A percentile compares a stretch with the other conserved stretches of the same genome.
Evolutionary conservation across 1,284 basidiomycete genomes (phyloP).

Genomic region (Puccinia horiana): DNA sequence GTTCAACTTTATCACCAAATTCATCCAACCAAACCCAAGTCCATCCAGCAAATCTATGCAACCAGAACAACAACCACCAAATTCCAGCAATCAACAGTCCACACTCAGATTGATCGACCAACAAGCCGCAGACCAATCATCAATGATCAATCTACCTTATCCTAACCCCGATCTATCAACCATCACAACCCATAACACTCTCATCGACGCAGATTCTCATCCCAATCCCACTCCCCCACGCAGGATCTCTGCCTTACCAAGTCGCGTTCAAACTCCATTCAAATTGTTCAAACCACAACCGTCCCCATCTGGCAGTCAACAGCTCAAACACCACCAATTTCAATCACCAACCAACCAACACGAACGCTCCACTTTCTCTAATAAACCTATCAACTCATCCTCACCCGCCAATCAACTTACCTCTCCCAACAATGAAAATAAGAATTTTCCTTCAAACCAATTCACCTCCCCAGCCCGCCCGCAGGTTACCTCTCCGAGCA

Average conservation of each 20-base stretch:
- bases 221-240: neutral
- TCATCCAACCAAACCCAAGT: neutral
- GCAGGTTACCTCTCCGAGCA: neutral
- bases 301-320: neutral
- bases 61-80: neutral
- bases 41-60: neutral
- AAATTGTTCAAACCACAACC: conserved; percentile 14
- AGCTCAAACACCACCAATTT: neutral
- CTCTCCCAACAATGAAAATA: neutral
- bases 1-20: neutral
- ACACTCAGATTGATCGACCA: conserved; percentile 4
- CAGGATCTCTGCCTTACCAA: conserved; percentile 3
- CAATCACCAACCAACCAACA: neutral
- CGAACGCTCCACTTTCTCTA: neutral
- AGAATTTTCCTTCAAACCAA: neutral
- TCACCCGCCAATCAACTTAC: neutral
- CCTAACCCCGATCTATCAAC: conserved; percentile 27
- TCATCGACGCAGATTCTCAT: neutral
- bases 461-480: neutral
- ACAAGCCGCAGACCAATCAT: neutral
- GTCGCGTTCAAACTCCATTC: neutral
- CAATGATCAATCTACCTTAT: neutral
- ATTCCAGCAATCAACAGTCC: neutral
- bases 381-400: neutral
- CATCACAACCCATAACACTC: neutral